A percentile compares a stretch with the other conserved stretches of the same genome.
Evolutionary conservation across 2,329 filamentous ascomycete species (phyloP).

Genomic region (Ophiostoma piceae): DNA sequence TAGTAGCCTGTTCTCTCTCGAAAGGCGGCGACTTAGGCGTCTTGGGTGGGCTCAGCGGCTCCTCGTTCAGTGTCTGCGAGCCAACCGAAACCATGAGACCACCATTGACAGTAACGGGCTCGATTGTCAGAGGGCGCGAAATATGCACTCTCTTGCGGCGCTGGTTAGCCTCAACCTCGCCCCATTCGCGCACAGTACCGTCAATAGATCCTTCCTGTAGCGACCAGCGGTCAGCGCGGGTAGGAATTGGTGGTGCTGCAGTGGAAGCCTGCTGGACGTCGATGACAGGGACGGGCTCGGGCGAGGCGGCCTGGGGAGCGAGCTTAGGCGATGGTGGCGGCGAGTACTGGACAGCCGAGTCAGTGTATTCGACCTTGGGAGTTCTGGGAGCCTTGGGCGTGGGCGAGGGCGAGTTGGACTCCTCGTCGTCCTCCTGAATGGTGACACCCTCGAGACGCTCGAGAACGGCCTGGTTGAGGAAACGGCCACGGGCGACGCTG

Average conservation of each 20-base stretch:
- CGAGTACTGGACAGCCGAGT: constrained; percentile 76
- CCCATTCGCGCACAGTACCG: constrained; percentile 10
- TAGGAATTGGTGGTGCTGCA: constrained; percentile 30
- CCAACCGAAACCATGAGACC: constrained; percentile 59
- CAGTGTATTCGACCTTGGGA: constrained; percentile 53
- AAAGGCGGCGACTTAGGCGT: constrained; percentile 52
- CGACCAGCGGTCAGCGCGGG: constrained; percentile 33
- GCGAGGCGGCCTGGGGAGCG: constrained; percentile 28
- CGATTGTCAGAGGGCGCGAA: constrained; percentile 47
- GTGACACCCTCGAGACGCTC: constrained; percentile 51
- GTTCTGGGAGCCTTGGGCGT: constrained; percentile 29
- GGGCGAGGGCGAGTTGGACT: constrained; percentile 15
- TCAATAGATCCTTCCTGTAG: constrained; percentile 30
- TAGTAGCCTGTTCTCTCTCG: constrained; percentile 35
- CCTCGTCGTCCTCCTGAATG: constrained; percentile 46
- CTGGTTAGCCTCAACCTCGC: constrained; percentile 67
- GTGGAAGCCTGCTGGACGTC: constrained; percentile 3
- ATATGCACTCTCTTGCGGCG: constrained; percentile 62
- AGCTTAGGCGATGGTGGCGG: constrained; percentile 69
- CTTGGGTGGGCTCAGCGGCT: constrained; percentile 59
- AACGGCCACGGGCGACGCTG: constrained; percentile 50
- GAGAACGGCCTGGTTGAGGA: constrained; percentile 51
- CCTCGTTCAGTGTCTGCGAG: constrained; percentile 59
- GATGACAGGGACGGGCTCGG: neutral
- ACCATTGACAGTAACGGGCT: constrained; percentile 37